Conservation (phyloP, 495 filamentous ascomycete species). For the Aspergillus mulundensis region DNA sequence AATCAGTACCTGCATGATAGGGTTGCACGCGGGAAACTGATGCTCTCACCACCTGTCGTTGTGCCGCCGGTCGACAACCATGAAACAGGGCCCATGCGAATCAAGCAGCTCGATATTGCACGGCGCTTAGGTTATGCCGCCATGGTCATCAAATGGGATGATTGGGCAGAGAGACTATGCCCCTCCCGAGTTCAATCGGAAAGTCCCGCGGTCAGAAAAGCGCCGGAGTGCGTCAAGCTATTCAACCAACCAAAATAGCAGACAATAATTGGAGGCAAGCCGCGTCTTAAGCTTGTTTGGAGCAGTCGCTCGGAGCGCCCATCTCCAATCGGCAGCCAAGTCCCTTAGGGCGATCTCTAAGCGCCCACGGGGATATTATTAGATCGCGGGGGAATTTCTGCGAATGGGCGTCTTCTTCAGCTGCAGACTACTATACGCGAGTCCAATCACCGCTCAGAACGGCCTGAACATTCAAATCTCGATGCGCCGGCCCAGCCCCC, state of each 20-base stretch:
- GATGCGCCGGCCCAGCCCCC: conserved; percentile 9
- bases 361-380: conserved; percentile 18
- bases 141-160: neutral
- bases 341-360: conserved; percentile 19
- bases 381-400: conserved; percentile 5
- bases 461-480: conserved; percentile 10
- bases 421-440: neutral
- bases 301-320: neutral
- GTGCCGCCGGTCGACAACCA: neutral
- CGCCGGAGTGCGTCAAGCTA: neutral
- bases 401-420: conserved; percentile 12
- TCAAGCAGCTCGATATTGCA: conserved; percentile 4
- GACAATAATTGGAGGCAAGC: neutral
- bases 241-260: conserved; percentile 8
- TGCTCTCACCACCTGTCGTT: conserved; percentile 7
- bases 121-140: conserved; percentile 6
- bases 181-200: no score
- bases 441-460: conserved; percentile 9
- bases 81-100: conserved; percentile 8
- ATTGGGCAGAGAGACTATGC: neutral
- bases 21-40: conserved; percentile 8
- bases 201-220: neutral
- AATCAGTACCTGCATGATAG: neutral
- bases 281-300: neutral
- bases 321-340: conserved; percentile 28